These are phyloP conservation scores for Pseudoperonospora humuli DNA, from an alignment of 352 stramenopile genomes.

Conservation along the genomic window DNA sequence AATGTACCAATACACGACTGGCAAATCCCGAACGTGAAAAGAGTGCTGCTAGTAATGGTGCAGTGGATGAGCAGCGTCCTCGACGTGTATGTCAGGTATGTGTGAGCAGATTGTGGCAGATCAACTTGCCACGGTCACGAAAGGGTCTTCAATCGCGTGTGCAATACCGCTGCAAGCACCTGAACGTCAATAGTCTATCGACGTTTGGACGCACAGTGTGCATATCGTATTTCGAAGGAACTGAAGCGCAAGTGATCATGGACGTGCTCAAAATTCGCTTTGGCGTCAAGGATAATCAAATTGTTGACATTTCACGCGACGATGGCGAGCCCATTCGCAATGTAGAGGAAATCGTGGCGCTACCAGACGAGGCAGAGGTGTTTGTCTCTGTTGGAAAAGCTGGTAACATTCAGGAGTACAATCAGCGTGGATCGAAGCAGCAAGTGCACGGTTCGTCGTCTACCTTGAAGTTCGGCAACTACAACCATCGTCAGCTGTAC, in stretches of 20 bases:
- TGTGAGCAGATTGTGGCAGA: conserved; percentile 69
- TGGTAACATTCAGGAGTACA: conserved; percentile 63
- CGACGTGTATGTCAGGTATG: conserved; percentile 69
- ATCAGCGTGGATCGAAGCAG: conserved; percentile 17
- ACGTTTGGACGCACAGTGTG: conserved; percentile 72
- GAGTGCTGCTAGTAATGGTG: conserved; percentile 25
- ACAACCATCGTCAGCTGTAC: conserved; percentile 14
- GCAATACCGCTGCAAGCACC: conserved; percentile 45
- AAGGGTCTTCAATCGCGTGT: conserved; percentile 42
- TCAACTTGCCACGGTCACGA: conserved; percentile 66
- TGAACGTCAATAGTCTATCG: conserved; percentile 74
- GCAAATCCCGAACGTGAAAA: conserved; percentile 57
- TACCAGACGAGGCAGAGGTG: conserved; percentile 58
- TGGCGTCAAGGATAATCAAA: conserved; percentile 62
- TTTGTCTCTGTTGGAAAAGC: conserved; percentile 73
- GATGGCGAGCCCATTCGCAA: conserved; percentile 52
- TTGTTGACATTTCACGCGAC: conserved; percentile 69
- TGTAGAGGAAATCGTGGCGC: conserved; percentile 34
- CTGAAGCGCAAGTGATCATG: conserved; percentile 58
- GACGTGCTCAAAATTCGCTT: conserved; percentile 77
- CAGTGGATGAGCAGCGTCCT: conserved; percentile 43
- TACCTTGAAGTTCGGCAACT: conserved; percentile 7
- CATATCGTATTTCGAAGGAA: conserved; percentile 78
- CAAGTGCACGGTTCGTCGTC: conserved; percentile 11
- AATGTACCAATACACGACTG: conserved; percentile 72